Conservation (phyloP, 192 early-diverging fungal genomes). For the Umbelopsis isabellina region DNA sequence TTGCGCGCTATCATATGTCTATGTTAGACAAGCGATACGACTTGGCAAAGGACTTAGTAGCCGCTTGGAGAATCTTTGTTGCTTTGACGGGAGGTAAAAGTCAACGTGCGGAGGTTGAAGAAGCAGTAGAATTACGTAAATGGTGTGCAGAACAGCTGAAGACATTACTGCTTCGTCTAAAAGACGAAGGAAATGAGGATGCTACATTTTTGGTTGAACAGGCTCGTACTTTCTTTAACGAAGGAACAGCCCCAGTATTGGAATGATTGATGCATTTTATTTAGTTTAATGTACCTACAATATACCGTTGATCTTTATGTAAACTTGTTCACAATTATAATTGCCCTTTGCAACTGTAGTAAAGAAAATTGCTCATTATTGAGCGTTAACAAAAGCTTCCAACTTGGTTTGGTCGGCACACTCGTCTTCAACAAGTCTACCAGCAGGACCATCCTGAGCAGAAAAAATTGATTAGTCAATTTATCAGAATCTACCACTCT, state of each 20-base stretch:
- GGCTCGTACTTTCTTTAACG: neutral
- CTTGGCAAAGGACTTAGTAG: conserved; percentile 36
- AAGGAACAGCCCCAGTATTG: neutral
- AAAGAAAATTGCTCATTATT: neutral
- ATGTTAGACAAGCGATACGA: conserved; percentile 43
- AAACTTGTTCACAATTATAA: no score
- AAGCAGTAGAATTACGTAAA: conserved; percentile 22
- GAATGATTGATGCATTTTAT: neutral
- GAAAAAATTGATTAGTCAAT: neutral
- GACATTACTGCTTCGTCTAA: neutral
- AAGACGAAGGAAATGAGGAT: conserved; percentile 17
- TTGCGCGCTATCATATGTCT: conserved; percentile 50
- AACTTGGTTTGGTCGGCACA: conserved; percentile 30
- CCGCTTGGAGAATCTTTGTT: conserved; percentile 40
- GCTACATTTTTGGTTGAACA: conserved; percentile 25
- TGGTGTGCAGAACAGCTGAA: conserved; percentile 26
- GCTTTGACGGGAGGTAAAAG: conserved; percentile 31
- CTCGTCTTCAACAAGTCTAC: conserved; percentile 35
- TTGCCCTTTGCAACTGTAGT: neutral
- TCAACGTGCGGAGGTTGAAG: conserved; percentile 27
- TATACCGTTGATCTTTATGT: no score
- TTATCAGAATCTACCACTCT: neutral
- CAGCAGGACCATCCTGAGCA: conserved; percentile 34
- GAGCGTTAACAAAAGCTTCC: conserved; percentile 25
- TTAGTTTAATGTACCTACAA: no score